Base-by-base conservation (phyloP, 148 eudicot species). In the Amaranthus palmeri region DNA sequence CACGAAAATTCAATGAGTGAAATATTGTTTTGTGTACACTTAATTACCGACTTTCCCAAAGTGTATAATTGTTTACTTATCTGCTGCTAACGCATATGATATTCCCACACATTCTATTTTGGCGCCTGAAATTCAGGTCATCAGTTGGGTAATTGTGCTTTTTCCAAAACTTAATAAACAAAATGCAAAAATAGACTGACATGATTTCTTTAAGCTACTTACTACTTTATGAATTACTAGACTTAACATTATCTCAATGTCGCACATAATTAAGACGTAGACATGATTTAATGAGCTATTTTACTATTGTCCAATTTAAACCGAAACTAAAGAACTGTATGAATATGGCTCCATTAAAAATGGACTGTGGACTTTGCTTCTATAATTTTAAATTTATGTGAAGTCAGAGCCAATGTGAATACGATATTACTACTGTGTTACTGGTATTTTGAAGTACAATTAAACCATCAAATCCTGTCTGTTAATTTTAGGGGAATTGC, bases 401-500 rank as follows among this genome's bases (percentile, higher is more conserved):
- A 42, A 50, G 48, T 51, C 50, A 54, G 14, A 52, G 51, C 55
- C 60, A 50, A 61, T n/a, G 48, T 72, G 49, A 40, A 42, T 43
- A 17, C 8, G n/a, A 53, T 63, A 41, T 48, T 43, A 45, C 50
- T 50, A 10, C 46, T 49, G 48, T 45, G 18, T 3, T 61, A 15
- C 9, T 7, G 51, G 48, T 48, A 48, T 18, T 36, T 68, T 54
- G 67, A 55, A 68, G 60, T 68, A 50, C 41, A 40, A 15, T 18
- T 74, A 49, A 50, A 60, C 68, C 72, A 49, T 45, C 10, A 14
- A 56, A 8, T 13, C 58, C 43, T 76, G 61, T 46, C 47, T 50
- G 43, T 54, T 54, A 61, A 63, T 73, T 68, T 73, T 77, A 78
- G 74, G 42, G 65, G 57, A 53, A 41, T 8, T 53, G 46, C 52